Conservation (phyloP, 164 flowering plant genomes). For the Echeveria elegans region DNA sequence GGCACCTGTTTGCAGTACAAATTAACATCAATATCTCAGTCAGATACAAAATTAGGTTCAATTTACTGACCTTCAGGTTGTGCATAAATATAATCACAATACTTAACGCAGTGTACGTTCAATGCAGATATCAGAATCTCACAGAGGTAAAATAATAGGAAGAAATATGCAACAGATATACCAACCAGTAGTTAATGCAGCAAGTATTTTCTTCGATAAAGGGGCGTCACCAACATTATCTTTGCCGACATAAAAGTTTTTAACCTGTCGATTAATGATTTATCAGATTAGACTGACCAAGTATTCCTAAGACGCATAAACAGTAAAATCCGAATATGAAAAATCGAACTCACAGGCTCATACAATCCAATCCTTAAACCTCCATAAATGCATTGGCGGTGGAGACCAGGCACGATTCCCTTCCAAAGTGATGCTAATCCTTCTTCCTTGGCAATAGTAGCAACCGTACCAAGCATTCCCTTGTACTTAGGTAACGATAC, state of each 20-base stretch:
- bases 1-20: conserved; percentile 53
- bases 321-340: neutral
- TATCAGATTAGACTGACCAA: neutral
- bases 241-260: conserved; percentile 56
- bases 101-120: neutral
- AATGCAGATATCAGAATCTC: neutral
- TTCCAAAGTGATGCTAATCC: conserved; percentile 87
- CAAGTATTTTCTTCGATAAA: conserved; percentile 74
- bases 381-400: conserved; percentile 89
- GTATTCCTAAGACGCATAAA: neutral
- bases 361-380: conserved; percentile 92
- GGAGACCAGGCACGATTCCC: conserved; percentile 89
- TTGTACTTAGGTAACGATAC: conserved; percentile 28
- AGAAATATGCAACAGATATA: neutral
- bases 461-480: conserved; percentile 89
- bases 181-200: conserved; percentile 83
- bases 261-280: conserved; percentile 44
- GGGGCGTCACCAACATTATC: conserved; percentile 83
- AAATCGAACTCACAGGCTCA: conserved; percentile 62
- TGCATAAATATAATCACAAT: neutral
- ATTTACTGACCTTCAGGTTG: neutral
- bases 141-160: neutral
- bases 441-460: conserved; percentile 93
- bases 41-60: neutral
- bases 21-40: neutral